phyloP scores from a whole-genome alignment of 441 rosid species.

The Bruguiera hainesii region DNA sequence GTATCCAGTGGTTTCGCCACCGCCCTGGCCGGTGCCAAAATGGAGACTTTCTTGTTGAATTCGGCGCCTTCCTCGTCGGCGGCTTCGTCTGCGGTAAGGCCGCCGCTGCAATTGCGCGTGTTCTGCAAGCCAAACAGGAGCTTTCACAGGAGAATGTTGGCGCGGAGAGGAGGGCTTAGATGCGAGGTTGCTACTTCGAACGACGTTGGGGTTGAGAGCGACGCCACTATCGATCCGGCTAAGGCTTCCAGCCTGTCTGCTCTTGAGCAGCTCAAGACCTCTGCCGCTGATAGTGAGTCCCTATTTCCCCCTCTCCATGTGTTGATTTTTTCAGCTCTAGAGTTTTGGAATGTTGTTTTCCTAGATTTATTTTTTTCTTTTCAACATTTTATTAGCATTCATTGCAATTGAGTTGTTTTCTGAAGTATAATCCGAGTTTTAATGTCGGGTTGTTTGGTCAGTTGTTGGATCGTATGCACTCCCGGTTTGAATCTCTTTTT shows the following conservation, averaged over 20 bases:
- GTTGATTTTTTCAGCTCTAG: too few relatives aligned
- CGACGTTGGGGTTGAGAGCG: constrained; percentile 31
- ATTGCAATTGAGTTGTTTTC: background rate
- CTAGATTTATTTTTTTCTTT: background rate
- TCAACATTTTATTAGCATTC: background rate
- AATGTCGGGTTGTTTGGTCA: background rate
- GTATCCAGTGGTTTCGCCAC: constrained; percentile 47
- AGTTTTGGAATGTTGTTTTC: background rate
- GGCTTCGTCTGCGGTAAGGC: constrained; percentile 20
- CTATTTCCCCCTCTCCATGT: background rate
- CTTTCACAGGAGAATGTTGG: constrained; percentile 18
- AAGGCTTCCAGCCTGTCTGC: constrained; percentile 60
- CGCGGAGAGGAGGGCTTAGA: constrained; percentile 38
- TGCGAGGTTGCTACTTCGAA: constrained; percentile 45
- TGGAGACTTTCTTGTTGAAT: constrained; percentile 45
- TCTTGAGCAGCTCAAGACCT: constrained; percentile 82
- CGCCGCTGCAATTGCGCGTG: constrained; percentile 27
- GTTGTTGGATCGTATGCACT: background rate
- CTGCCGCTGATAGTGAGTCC: constrained; percentile 71
- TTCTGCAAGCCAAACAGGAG: constrained; percentile 29
- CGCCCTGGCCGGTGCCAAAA: constrained; percentile 42
- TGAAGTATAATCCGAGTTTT: background rate
- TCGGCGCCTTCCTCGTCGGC: constrained; percentile 35
- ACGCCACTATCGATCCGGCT: constrained; percentile 24
- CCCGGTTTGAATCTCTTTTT: background rate